A percentile compares a stretch with the other conserved stretches of the same genome.
phyloP scores from a whole-genome alignment of 225 moss, liverwort and hornwort species.

The Bryoerythrophyllum caledonicum region DNA sequence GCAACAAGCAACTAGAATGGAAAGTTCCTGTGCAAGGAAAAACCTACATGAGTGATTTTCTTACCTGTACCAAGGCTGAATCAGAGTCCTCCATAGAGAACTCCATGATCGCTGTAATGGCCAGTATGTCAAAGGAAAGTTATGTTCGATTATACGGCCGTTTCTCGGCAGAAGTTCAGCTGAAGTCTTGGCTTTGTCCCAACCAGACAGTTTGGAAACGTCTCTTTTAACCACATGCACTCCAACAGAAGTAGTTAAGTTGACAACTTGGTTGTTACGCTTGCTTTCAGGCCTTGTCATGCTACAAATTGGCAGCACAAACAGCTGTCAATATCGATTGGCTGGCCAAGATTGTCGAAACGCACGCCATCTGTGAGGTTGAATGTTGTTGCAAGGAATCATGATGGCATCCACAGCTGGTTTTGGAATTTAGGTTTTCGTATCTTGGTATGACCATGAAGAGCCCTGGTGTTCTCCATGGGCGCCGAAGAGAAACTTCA shows the following conservation, averaged over 20 bases:
- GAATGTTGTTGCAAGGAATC: slow-evolving; percentile 10
- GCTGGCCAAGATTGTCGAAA: slow-evolving; percentile 5
- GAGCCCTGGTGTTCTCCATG: neutral
- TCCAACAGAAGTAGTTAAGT: slow-evolving; percentile 13
- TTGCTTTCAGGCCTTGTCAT: neutral
- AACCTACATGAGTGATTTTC: neutral
- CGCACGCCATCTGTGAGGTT: slow-evolving; percentile 5
- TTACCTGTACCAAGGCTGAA: slow-evolving; percentile 13
- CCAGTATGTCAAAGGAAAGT: neutral
- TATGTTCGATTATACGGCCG: neutral
- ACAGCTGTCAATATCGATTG: neutral
- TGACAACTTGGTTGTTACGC: slow-evolving; percentile 12
- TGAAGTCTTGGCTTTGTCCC: neutral
- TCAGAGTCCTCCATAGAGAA: neutral
- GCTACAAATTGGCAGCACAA: neutral
- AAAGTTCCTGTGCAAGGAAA: neutral
- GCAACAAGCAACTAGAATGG: neutral
- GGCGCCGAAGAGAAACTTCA: neutral
- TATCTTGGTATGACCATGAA: slow-evolving; percentile 24
- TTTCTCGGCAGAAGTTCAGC: slow-evolving; percentile 1
- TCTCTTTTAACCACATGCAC: neutral
- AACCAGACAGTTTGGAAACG: neutral
- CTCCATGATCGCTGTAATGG: slow-evolving; percentile 5
- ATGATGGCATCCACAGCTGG: slow-evolving; percentile 19
- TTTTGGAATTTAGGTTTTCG: slow-evolving; percentile 31